Evolutionary conservation across 371 early-diverging fungal genomes (phyloP), one percentile per base, ranked within the genome.

Genomic region (Circinella umbellata): DNA sequence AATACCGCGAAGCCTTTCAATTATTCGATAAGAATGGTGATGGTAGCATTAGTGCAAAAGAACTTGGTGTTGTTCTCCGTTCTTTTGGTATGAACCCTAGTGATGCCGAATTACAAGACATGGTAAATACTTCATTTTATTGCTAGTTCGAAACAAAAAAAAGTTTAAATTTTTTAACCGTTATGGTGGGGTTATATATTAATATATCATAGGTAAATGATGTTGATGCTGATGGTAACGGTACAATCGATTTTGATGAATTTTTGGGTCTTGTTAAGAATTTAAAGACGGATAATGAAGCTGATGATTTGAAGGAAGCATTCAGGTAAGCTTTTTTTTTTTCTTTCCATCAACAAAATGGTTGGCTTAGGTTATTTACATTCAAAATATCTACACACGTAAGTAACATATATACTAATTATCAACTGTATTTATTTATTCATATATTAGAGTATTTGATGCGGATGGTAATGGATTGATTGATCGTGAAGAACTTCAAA

Each of bases 201-300:
- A 63, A 53, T 4, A 14, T 60, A 59, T 11, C 39, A 13, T 57
- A 83, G 83, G 91, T 98, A 72, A 92, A 91, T 79, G 93, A 96
- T 76, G 94, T 95, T 38, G 98, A 97, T 83, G 91, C 93, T 59
- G 94, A 96, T 84, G 94, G 95, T 70, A 94, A 95, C 77, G 96
- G 96, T 67, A 93, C 87, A 63, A 93, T 97, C 71, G 98, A 96
- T 79, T 96, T 96, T 73, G 82, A 90, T 61, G 97, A 97, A 77
- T 96, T 97, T 80, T 77, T 95, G 70, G 89, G 93, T 46, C 88
- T 96, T 88, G 94, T 95, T 91, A 93, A 95, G 64, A 75, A 76
- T 67, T 67, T 80, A 38, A 78, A 78, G 54, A 49, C 74, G n/a
- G 82, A 73, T 37, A 74, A 75, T 60, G 78, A 82, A 66, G 66